Conservation (phyloP, 805 yeast species). For the Komagataella kurtzmanii region DNA sequence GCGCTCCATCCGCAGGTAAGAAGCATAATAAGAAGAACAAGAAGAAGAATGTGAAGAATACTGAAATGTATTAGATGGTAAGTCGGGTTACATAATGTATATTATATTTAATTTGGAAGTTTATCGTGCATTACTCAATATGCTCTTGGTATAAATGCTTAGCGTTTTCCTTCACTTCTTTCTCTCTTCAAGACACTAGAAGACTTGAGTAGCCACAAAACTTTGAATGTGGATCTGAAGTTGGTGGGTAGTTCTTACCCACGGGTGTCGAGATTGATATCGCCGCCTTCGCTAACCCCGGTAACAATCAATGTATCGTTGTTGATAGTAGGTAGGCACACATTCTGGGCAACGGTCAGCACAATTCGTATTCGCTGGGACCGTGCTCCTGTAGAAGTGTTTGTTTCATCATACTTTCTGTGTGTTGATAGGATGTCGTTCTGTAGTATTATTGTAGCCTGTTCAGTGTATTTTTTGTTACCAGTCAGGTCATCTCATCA, state of each 20-base stretch:
- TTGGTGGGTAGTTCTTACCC: conserved; percentile 1
- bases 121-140: background rate
- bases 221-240: conserved; percentile 5
- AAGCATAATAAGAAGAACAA: conserved; percentile 71
- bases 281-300: background rate
- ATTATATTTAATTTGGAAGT: background rate
- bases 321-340: background rate
- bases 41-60: conserved; percentile 22
- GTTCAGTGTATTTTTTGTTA: background rate
- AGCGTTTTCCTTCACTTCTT: background rate
- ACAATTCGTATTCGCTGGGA: background rate
- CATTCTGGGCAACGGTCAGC: background rate
- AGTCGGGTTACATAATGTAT: conserved; percentile 1
- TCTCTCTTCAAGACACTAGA: background rate
- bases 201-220: background rate
- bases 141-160: background rate
- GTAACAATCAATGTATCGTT: background rate
- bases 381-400: background rate
- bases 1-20: conserved; percentile 23
- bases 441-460: background rate
- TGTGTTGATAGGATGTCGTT: background rate
- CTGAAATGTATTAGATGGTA: conserved; percentile 1
- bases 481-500: background rate
- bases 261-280: background rate
- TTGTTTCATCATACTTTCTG: background rate